Conservation (phyloP, 306 rosid species). For the Vicia villosa region DNA sequence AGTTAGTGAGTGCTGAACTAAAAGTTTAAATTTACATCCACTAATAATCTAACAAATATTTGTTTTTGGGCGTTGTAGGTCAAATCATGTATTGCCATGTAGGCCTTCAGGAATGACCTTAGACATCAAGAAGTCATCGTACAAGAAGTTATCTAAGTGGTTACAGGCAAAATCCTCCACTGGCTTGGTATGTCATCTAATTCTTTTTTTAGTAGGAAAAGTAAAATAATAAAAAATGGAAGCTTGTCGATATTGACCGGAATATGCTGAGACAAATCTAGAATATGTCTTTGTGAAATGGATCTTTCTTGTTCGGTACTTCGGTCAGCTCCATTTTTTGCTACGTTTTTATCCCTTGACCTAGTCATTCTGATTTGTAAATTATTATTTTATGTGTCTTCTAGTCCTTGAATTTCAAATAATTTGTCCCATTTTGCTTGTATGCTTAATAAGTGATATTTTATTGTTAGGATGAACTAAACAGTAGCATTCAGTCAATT, state of each 20-base stretch:
- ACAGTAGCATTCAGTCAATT: conserved; percentile 8
- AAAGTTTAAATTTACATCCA: background rate
- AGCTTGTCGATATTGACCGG: conserved; percentile 21
- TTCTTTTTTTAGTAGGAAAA: conserved; percentile 9
- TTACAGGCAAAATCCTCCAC: conserved; percentile 74
- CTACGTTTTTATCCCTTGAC: background rate
- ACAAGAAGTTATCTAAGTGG: conserved; percentile 94
- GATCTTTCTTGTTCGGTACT: conserved; percentile 15
- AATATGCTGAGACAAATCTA: too few relatives aligned
- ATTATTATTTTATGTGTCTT: background rate
- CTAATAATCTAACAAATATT: conserved; percentile 22
- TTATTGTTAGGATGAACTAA: conserved; percentile 20
- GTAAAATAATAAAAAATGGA: conserved; percentile 6
- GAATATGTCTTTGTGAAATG: conserved; percentile 12
- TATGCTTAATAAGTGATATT: background rate
- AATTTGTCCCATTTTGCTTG: background rate
- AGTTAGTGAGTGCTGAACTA: conserved; percentile 6
- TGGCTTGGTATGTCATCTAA: conserved; percentile 66
- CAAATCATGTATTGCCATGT: conserved; percentile 85
- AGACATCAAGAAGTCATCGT: conserved; percentile 88
- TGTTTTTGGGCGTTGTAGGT: conserved; percentile 51
- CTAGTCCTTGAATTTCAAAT: conserved; percentile 5
- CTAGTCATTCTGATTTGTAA: background rate
- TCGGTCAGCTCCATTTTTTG: background rate
- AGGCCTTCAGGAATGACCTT: conserved; percentile 82